Evolutionary conservation across 768 basidiomycete species (phyloP), one percentile per base, ranked within the genome.

Genomic region (Pleurotus sapidus): DNA sequence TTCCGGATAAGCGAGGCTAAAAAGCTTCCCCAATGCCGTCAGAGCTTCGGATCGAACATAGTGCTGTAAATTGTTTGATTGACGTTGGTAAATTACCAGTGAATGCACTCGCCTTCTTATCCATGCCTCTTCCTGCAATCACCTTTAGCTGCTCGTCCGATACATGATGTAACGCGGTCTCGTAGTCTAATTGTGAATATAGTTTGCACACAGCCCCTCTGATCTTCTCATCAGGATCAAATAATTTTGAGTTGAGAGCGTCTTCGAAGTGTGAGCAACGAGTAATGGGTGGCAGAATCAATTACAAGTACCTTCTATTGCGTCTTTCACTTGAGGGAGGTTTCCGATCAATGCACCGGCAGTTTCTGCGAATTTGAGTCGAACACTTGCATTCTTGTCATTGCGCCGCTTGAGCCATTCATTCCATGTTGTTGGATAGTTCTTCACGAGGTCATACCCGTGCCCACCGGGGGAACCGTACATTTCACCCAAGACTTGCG

Each of bases 171-270:
- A 94, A 68, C 0, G 87, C 89, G 0, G 88, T 89, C 71, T 99
- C 97, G 65, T 93, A 98, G 68, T 98, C 95, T 9, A 98, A 73
- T 55, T 86, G 81, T 1, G 86, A 84, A 62, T 93, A 93, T 9
- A 92, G 71, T 64, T 82, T 86, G 76, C 94, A 96, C 0, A 86
- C 86, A 0, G 93, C 88, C 5, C 89, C 84, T 25, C 97, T 84
- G 42, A 99, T 87, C 65, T 87, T 91, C 58, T 98, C 97, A 61
- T 98, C 97, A 0, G 92, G 88, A 69, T 99, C 97, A 1, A 82
- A 64, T 4, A 96, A 71, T 64, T 95, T 95, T 12, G 71, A 66
- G 20, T 70, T 66, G 30, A 95, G 71, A 37, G 83, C 74, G 3
- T 83, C 90, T 89, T 59, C 12, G 57, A 30, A 43, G 5, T 5